Base-by-base conservation (phyloP, 2,329 filamentous ascomycete genomes). In the Apiospora marii region DNA sequence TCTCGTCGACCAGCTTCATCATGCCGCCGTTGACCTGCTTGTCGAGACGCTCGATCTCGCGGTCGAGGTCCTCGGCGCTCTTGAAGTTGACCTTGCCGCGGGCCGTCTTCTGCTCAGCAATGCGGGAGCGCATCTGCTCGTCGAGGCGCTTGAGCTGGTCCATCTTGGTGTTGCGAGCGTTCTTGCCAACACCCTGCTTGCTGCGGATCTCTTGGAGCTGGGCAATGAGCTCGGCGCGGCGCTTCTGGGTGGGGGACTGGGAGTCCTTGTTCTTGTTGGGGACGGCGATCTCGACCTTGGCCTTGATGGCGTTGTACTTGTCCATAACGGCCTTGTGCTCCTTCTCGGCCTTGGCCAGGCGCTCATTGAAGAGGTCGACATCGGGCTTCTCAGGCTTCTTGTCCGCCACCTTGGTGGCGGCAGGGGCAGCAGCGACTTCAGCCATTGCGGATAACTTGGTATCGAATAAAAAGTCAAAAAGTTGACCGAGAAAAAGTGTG, bases 1-100 rank as follows among this genome's bases (percentile, higher is more conserved):
- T 97, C 90, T 98, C 96, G 79, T 99, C 96, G 14, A 98, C 96
- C 70, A 99, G 87, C 86, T 95, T 97, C 93, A 99, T 95, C 82
- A 90, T 93, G 76, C 96, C 96, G 48, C 91, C 90, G 82, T 97
- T 94, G 78, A 98, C 95, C 82, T 96, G 90, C 84, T 92, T 92
- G 77, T 98, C 94, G 71, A 98, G 91, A 70, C 88, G 87, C 73
- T 90, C 89, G 78, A 98, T 96, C 84, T 96, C 91, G 75, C 88
- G 88, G 82, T 98, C 94, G 76, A 99, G 86, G 75, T 98, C 96
- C 72, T 98, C 95, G 71, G 91, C 90, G 78, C 87, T 94, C 90
- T 96, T 98, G 90, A 92, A 98, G 10, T 91, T 87, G 74, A 97
- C 89, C 82, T 94, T 93, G 84, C 90, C 89, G 79, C 93, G 93